Base-by-base conservation (phyloP, 495 filamentous ascomycete genomes). In the Penicillium diatomitis region DNA sequence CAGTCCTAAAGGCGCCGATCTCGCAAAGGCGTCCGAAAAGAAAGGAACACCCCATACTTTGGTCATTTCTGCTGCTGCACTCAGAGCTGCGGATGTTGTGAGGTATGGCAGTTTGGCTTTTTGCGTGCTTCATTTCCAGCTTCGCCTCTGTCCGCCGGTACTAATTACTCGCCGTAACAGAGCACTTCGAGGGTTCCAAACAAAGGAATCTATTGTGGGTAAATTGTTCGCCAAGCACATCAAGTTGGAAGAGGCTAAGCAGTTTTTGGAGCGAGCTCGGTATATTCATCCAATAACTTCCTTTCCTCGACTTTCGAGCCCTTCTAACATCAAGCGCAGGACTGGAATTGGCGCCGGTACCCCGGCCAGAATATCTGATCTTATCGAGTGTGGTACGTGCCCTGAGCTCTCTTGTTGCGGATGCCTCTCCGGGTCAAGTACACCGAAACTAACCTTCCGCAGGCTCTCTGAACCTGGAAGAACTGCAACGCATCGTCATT, bases 141-240 rank as follows among this genome's bases (percentile, higher is more conserved):
- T 8, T 27, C 37, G 4, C 8, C 2, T 11, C 4, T n/a, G 6
- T 42, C 10, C 38, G 36, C 12, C 2, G 27, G 57, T 36, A 45
- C 47, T 45, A 29, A 56, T 34, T 40, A 50, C 38, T 30, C 11
- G 7, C 7, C 7, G 5, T 3, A 48, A 3, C 32, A 88, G 89
- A 54, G 76, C 81, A 4, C 68, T 96, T 11, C 81, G 86, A 33
- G 75, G 78, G 46, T 95, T 89, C 60, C 84, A 89, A 56, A 83
- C 74, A 9, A 90, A 90, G 63, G 79, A 86, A 20, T 80, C 75
- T 29, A 71, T 74, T 39, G 82, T 97, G 3, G 88, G 86, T 27
- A 98, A 98, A 65, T 74, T 97, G 44, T 98, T 98, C 64, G 91
- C 94, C 6, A 98, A 98, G 62, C 92, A 98, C 53, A 95, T 98